These are phyloP conservation scores for Trichoderma atroviride DNA, from an alignment of 2,329 filamentous ascomycete genomes.

Conservation along the genomic window DNA sequence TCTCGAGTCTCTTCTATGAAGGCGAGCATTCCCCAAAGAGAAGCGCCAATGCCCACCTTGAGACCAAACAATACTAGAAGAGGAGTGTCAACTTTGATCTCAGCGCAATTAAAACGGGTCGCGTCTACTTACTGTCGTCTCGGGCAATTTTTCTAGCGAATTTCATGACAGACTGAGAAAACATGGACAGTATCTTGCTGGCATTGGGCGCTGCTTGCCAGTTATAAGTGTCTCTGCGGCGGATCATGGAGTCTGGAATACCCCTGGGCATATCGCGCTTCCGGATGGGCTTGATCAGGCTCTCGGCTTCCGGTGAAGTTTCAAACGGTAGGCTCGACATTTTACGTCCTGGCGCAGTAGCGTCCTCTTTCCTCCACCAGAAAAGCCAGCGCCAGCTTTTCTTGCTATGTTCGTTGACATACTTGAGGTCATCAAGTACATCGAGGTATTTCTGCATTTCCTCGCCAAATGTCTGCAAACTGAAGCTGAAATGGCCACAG, in stretches of 20 bases:
- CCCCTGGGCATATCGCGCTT: constrained; percentile 53
- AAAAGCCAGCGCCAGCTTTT: constrained; percentile 77
- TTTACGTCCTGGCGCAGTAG: background rate
- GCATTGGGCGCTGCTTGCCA: constrained; percentile 52
- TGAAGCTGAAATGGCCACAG: constrained; percentile 90
- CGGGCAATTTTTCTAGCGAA: constrained; percentile 48
- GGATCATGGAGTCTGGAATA: constrained; percentile 52
- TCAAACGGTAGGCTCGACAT: constrained; percentile 32
- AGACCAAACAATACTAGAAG: constrained; percentile 68
- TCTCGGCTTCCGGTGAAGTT: constrained; percentile 39
- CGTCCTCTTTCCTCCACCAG: constrained; percentile 62
- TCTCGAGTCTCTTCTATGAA: constrained; percentile 75
- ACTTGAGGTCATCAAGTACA: constrained; percentile 78
- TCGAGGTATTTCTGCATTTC: constrained; percentile 79
- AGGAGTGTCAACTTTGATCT: constrained; percentile 1
- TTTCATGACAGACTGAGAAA: constrained; percentile 48
- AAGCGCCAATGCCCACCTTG: constrained; percentile 85
- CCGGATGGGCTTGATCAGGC: constrained; percentile 46
- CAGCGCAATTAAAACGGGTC: background rate
- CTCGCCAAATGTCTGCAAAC: constrained; percentile 81
- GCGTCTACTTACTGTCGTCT: constrained; percentile 49
- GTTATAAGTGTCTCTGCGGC: constrained; percentile 50
- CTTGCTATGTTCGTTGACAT: constrained; percentile 61
- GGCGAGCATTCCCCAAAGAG: constrained; percentile 79
- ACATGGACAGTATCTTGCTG: constrained; percentile 43